phyloP scores from a whole-genome alignment of 768 basidiomycete species.

The Suillus tomentosus region DNA sequence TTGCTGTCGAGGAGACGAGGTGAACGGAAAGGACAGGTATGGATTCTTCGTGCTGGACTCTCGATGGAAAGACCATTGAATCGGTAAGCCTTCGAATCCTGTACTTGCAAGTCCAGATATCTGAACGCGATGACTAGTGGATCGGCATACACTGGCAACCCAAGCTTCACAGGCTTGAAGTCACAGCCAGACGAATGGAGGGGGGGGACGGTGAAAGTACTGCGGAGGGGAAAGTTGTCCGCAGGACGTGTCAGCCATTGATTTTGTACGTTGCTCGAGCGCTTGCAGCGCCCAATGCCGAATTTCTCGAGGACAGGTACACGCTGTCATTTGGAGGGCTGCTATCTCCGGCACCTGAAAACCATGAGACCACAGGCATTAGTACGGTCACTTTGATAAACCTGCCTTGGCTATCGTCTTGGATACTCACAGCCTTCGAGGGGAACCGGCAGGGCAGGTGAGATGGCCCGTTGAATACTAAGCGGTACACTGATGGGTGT shows the following conservation, averaged over 20 bases:
- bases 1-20: background rate
- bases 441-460: too few species aligned
- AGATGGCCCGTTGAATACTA: too few species aligned
- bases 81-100: background rate
- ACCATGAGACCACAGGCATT: background rate
- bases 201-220: background rate
- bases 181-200: background rate
- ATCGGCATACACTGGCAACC: background rate
- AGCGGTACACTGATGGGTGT: background rate
- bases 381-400: background rate
- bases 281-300: background rate
- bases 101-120: background rate
- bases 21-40: background rate
- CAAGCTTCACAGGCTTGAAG: background rate
- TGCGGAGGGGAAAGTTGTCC: background rate
- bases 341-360: background rate
- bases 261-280: background rate
- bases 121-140: background rate
- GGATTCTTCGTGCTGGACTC: background rate
- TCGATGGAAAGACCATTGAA: background rate
- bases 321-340: background rate
- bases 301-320: background rate
- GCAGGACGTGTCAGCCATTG: background rate
- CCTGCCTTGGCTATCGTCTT: background rate
- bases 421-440: constrained; percentile 2